Percentiles rank a stretch among this genome's conserved stretches.
These are phyloP conservation scores for Cordyceps javanica DNA, from an alignment of 2,329 filamentous ascomycete species.

Conservation along the genomic window DNA sequence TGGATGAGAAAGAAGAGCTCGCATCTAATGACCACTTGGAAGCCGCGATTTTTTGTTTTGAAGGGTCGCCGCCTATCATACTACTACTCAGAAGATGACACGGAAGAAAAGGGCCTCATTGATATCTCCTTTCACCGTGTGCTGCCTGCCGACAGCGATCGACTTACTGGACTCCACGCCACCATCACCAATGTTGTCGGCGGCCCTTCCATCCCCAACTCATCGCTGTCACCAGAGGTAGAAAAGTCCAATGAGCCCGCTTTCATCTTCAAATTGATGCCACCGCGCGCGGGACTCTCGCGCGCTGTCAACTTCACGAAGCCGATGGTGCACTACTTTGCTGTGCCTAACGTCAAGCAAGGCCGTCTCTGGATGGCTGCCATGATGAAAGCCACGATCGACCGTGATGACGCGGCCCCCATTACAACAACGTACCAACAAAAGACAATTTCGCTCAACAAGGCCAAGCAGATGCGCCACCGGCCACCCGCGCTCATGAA, in stretches of 20 bases:
- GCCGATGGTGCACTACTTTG: constrained; percentile 95
- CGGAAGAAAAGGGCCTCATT: constrained; percentile 89
- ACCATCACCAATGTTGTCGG: constrained; percentile 79
- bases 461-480: constrained; percentile 81
- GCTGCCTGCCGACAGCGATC: constrained; percentile 87
- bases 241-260: constrained; percentile 49
- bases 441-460: constrained; percentile 88
- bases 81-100: constrained; percentile 91
- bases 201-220: constrained; percentile 36
- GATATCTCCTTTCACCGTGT: constrained; percentile 97
- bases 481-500: constrained; percentile 85
- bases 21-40: constrained; percentile 96
- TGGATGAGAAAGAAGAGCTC: constrained; percentile 99
- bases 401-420: constrained; percentile 73
- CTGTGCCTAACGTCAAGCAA: constrained; percentile 81
- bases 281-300: constrained; percentile 78
- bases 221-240: constrained; percentile 49
- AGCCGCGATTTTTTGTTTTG: constrained; percentile 89
- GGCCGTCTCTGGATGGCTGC: constrained; percentile 97
- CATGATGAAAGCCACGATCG: constrained; percentile 97
- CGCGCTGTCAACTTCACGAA: constrained; percentile 96
- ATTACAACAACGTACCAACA: constrained; percentile 93
- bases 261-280: constrained; percentile 98
- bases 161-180: constrained; percentile 83
- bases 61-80: constrained; percentile 88